Base-by-base conservation (phyloP, 2,329 filamentous ascomycete genomes). In the Fusarium veterinarium region DNA sequence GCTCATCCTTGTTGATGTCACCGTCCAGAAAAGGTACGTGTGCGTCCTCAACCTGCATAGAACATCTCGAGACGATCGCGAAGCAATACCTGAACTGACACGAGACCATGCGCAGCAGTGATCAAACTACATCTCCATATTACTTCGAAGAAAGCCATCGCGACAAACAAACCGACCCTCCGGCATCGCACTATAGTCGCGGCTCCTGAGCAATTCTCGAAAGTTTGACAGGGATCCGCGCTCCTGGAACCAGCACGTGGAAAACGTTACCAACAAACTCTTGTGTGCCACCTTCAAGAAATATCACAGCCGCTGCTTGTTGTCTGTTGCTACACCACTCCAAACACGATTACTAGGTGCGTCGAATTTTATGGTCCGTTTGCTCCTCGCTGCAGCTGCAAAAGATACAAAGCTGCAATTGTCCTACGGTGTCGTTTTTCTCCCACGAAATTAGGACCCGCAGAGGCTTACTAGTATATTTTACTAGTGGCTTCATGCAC, bases 241-340 rank as follows among this genome's bases (percentile, higher is more conserved):
- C 64, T 65, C 58, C 61, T 60, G 74, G 72, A 68, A 76, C 60
- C 61, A 67, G 64, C 71, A 76, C 74, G 73, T 76, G 75, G 71
- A 74, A 66, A 46, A 40, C 63, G 65, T 73, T 75, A 72, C 74
- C 63, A 61, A 65, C 63, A 71, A 57, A 57, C 57, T 60, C 28
- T 60, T 58, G 56, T 65, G 60, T 68, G 56, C 30, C 46, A 67
- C 38, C 52, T 49, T 46, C 40, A 64, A 60, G 64, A 67, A 33
- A 37, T 64, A 59, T 56, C 38, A 31, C 38, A 60, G 49, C 40
- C 44, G 41, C 53, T 25, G 19, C 31, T 25, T 37, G 30, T 37
- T 31, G 45, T 42, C 28, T 30, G 31, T 53, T 51, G 37, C 37
- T 58, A 51, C 23, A 66, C 40, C 23, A 66, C 40, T 56, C 30